These are phyloP conservation scores for Schizopora paradoxa DNA, from an alignment of 1,284 basidiomycete genomes.

Conservation along the genomic window DNA sequence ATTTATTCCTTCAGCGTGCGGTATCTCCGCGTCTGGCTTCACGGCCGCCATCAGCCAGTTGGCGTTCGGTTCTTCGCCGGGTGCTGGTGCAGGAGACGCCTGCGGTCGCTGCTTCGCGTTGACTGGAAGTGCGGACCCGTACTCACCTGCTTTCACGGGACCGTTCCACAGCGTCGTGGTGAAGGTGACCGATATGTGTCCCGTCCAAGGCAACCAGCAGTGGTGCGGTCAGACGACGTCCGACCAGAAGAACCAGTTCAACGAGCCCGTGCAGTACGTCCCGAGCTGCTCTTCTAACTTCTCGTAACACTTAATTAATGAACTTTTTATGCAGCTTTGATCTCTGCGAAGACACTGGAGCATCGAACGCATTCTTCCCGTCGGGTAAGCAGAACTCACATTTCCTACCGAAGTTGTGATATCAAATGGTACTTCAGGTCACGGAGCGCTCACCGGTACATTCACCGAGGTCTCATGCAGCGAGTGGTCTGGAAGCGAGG, in stretches of 20 bases:
- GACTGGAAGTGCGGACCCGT: constrained; percentile 48
- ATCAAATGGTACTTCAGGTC: constrained; percentile 23
- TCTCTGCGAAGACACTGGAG: constrained; percentile 54
- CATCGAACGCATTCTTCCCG: constrained; percentile 49
- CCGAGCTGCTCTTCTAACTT: background rate
- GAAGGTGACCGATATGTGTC: constrained; percentile 51
- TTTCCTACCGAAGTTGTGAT: no score
- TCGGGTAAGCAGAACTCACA: constrained; percentile 28
- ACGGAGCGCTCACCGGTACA: constrained; percentile 46
- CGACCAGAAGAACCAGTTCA: constrained; percentile 39
- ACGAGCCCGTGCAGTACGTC: constrained; percentile 44
- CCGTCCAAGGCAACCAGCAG: constrained; percentile 42
- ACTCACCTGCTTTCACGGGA: constrained; percentile 43
- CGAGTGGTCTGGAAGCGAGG: constrained; percentile 50
- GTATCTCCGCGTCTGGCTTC: constrained; percentile 42
- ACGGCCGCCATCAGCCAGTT: constrained; percentile 55
- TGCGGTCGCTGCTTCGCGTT: constrained; percentile 55
- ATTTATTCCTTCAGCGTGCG: constrained; percentile 39
- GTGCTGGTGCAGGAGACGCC: constrained; percentile 49
- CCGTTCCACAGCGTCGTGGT: constrained; percentile 53
- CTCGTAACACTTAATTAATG: background rate
- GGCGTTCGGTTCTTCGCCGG: constrained; percentile 45
- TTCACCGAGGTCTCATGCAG: constrained; percentile 52
- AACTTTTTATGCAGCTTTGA: constrained; percentile 40
- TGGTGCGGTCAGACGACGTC: constrained; percentile 49